A percentile compares a stretch with the other conserved stretches of the same genome.
Conservation (phyloP, 331 rosid species). For the Malus hybrid region DNA sequence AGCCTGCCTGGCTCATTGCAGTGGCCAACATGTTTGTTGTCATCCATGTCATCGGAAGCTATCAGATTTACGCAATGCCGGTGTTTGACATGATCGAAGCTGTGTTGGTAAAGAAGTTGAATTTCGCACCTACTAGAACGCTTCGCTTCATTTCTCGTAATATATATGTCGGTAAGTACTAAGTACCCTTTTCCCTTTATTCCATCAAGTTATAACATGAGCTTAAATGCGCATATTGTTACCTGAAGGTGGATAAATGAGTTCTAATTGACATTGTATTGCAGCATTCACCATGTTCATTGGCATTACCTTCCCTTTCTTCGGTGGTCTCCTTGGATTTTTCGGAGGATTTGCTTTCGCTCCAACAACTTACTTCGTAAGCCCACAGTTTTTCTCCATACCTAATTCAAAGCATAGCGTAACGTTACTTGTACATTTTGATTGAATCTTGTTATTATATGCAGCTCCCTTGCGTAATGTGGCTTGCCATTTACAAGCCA, state of each 20-base stretch:
- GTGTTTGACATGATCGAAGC: slow-evolving; percentile 97
- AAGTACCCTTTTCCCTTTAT: slow-evolving; percentile 12
- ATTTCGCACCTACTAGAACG: slow-evolving; percentile 35
- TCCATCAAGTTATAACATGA: not conserved
- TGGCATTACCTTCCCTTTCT: slow-evolving; percentile 84
- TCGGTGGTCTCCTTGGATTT: slow-evolving; percentile 70
- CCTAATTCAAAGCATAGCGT: not conserved
- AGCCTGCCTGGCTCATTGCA: slow-evolving; percentile 78
- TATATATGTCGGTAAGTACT: slow-evolving; percentile 67
- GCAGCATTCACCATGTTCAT: slow-evolving; percentile 80
- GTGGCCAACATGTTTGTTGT: slow-evolving; percentile 90
- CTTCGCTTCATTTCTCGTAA: slow-evolving; percentile 73
- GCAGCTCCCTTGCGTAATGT: slow-evolving; percentile 91
- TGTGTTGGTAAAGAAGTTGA: slow-evolving; percentile 64
- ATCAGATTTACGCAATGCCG: slow-evolving; percentile 97
- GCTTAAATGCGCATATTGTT: not conserved
- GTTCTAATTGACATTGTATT: not conserved
- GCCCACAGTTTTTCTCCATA: slow-evolving; percentile 2
- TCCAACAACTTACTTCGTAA: slow-evolving; percentile 89
- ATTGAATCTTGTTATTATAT: slow-evolving; percentile 1
- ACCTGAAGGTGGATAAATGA: not conserved
- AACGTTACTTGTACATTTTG: not conserved
- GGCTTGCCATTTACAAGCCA: slow-evolving; percentile 85
- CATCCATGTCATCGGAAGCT: slow-evolving; percentile 89
- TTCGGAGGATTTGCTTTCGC: slow-evolving; percentile 96